Evolutionary conservation across 805 yeast species (phyloP), one percentile per base, ranked within the genome.

Genomic region (Huiozyma naganishii): DNA sequence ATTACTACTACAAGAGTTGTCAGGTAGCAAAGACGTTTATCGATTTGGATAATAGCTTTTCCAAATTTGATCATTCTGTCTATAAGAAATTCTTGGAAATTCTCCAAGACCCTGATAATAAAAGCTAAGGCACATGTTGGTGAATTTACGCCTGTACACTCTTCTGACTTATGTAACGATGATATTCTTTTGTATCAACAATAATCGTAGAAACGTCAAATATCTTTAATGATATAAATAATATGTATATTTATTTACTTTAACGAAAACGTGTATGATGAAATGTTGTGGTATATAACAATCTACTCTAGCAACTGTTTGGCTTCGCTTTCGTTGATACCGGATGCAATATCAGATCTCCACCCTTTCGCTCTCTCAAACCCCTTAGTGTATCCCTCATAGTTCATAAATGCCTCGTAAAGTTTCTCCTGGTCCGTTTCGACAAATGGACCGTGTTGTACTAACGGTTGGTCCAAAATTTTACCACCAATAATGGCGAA

Each of bases 381-480:
- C 0, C 89, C 89, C 58, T 80, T 80, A 28, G 66, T 59, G 42
- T 76, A 80, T 41, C 63, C 57, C 61, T 80, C 88, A 58, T 81
- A 88, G 57, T 83, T 87, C 60, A 64, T 53, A 53, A 83, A 79
- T 0, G 85, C 92, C 52, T 80, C 62, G 50, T 76, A 71, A 46
- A 87, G 80, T 48, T 75, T 76, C 41, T 76, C 81, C 41, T 70
- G 69, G 23, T 81, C 66, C 9, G 83, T 75, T 46, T 83, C 89
- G 13, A 88, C 95, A 58, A 88, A 88, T 7, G 95, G 95, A 11
- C 96, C 96, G 57, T 86, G 80, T 57, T 87, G 95, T 27, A 84
- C 83, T 42, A 83, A 70, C 12, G 77, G 75, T 65, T 86, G 95
- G 51, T 83, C 73, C 45, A 84, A 66, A 12, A 74, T 72, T 58